Percentiles rank a stretch among this genome's conserved stretches.
Evolutionary conservation across 2,329 filamentous ascomycete species (phyloP).

Genomic region (Zymoseptoria pseudotritici): DNA sequence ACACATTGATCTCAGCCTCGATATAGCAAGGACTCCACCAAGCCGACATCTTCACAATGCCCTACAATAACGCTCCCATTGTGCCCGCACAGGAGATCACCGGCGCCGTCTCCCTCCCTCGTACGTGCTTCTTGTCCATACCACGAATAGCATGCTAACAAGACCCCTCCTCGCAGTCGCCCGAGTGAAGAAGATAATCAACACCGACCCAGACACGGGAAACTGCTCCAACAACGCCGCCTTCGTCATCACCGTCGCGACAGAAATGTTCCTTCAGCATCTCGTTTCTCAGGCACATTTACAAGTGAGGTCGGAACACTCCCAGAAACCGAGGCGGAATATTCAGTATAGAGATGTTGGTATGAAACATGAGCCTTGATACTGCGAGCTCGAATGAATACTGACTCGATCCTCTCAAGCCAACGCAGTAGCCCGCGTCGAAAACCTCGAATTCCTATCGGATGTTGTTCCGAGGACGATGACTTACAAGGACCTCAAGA

Average conservation of each 20-base stretch:
- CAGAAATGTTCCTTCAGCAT: slow-evolving; percentile 94
- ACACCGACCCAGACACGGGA: slow-evolving; percentile 74
- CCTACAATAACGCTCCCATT: slow-evolving; percentile 82
- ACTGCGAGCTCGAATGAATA: too few species aligned
- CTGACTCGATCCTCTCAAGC: slow-evolving; percentile 42
- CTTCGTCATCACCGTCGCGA: slow-evolving; percentile 87
- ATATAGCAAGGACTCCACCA: too few species aligned
- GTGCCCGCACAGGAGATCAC: slow-evolving; percentile 73
- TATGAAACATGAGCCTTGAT: slow-evolving; percentile 27
- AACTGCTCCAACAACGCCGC: slow-evolving; percentile 89
- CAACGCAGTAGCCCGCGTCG: slow-evolving; percentile 75
- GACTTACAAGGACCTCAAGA: slow-evolving; percentile 72
- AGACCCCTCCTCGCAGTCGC: slow-evolving; percentile 56
- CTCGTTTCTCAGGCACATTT: slow-evolving; percentile 77
- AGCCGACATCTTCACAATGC: slow-evolving; percentile 50
- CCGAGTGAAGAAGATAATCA: slow-evolving; percentile 91
- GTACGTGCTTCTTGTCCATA: slow-evolving; percentile 47
- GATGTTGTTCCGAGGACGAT: slow-evolving; percentile 85
- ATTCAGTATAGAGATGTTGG: slow-evolving; percentile 94
- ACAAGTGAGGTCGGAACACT: slow-evolving; percentile 71
- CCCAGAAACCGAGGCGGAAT: slow-evolving; percentile 78
- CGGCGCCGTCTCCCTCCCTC: slow-evolving; percentile 74
- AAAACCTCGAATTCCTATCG: slow-evolving; percentile 89
- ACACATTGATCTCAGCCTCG: neutral
- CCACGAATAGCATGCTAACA: slow-evolving; percentile 12